Percentiles rank a stretch among this genome's conserved stretches.
Evolutionary conservation across 2,329 filamentous ascomycete genomes (phyloP).

Genomic region (Hymenoscyphus fructigenus): DNA sequence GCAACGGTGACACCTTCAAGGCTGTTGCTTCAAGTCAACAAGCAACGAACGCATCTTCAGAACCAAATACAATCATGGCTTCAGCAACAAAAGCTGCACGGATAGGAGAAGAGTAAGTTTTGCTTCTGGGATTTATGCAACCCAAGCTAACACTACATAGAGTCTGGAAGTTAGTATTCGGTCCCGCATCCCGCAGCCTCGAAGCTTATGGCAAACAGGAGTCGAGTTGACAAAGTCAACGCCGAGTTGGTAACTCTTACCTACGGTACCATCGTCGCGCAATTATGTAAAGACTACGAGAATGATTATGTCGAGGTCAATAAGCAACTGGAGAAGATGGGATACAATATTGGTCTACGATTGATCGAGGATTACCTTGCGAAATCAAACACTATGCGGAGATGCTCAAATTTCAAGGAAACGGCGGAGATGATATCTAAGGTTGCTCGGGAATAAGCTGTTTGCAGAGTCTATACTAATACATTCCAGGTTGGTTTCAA

Average conservation of each 20-base stretch:
- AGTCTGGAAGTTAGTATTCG: slow-evolving; percentile 40
- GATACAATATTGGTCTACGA: slow-evolving; percentile 94
- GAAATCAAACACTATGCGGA: slow-evolving; percentile 85
- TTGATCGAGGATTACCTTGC: slow-evolving; percentile 97
- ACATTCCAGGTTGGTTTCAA: slow-evolving; percentile 83
- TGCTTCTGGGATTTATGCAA: not conserved
- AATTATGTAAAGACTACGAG: slow-evolving; percentile 95
- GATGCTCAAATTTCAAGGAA: slow-evolving; percentile 90
- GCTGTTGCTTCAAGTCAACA: slow-evolving; percentile 5
- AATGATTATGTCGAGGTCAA: slow-evolving; percentile 94
- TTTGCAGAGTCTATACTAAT: not conserved
- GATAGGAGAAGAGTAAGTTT: slow-evolving; percentile 70
- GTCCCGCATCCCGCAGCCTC: slow-evolving; percentile 6
- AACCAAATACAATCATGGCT: slow-evolving; percentile 43
- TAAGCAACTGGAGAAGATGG: slow-evolving; percentile 98
- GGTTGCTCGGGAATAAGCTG: slow-evolving; percentile 46
- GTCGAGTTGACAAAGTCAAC: slow-evolving; percentile 95
- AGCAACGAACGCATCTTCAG: not conserved
- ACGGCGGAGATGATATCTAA: slow-evolving; percentile 96
- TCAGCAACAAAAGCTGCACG: slow-evolving; percentile 63
- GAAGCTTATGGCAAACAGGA: slow-evolving; percentile 55
- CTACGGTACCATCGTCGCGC: slow-evolving; percentile 95
- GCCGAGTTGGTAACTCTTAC: slow-evolving; percentile 96
- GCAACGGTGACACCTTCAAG: not conserved
- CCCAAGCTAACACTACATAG: slow-evolving; percentile 32